Base-by-base conservation (phyloP, 1,139 yeast species). In the Hansenula sp. region DNA sequence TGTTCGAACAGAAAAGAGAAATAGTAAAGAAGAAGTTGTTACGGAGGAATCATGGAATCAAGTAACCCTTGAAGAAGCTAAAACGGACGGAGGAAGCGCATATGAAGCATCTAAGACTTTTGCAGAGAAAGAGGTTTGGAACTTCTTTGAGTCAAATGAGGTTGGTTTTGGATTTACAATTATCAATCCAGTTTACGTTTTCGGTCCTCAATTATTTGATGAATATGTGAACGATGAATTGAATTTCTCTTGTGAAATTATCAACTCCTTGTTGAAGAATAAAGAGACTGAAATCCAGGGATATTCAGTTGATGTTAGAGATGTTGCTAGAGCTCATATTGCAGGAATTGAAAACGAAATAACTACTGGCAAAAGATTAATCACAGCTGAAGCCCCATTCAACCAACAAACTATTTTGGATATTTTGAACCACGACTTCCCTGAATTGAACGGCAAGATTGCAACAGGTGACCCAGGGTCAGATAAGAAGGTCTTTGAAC, bases 51-150 rank as follows among this genome's bases (percentile, higher is more conserved):
- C 57, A 41, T 72, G 77, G 77, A 64, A 65, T 47, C 66, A 67
- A 8, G 30, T 36, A 4, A 18, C 19, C 3, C 51, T 71, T 28
- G 63, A 68, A 15, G 62, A 65, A 63, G 38, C 38, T 13, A 18
- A 17, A 6, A 70, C 68, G 27, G 55, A 62, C 34, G 57, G 61
- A 13, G 54, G 58, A 40, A 13, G 13, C n/a, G 80, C 72, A 7
- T 76, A 76, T 58, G 47, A 62, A 47, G 76, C 69, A 1, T 72
- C 80, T 12, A 77, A 77, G 58, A 70, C 65, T 10, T 65, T 67
- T 47, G 76, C 79, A n/a, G 81, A 76, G 57, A 59, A 61, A 47
- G 75, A 77, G 3, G 80, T 77, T 2, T 76, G 83, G 81, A 71
- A 74, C 5, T 77, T 71, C 48, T 55, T 71, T 31, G 54, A 62